A percentile compares a stretch with the other conserved stretches of the same genome.
Evolutionary conservation across 2,329 filamentous ascomycete genomes (phyloP).

Genomic region (Penicillium sp.): DNA sequence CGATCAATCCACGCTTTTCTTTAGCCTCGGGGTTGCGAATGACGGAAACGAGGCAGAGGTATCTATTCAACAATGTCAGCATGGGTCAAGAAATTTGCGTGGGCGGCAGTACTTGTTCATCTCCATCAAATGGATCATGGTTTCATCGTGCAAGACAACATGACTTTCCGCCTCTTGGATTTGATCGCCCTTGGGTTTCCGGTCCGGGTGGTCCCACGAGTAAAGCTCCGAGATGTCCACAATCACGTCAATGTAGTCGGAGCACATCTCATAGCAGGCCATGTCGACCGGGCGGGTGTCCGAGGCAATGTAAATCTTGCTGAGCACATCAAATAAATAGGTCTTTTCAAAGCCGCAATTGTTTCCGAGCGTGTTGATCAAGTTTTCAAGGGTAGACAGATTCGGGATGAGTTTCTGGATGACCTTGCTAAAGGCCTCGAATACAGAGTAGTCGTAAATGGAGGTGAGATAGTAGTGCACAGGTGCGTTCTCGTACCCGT

Average conservation of each 20-base stretch:
- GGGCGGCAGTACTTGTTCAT: constrained; percentile 66
- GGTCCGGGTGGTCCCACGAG: constrained; percentile 58
- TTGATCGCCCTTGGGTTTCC: constrained; percentile 40
- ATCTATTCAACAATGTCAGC: too few relatives aligned
- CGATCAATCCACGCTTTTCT: constrained; percentile 59
- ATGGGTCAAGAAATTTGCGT: too few relatives aligned
- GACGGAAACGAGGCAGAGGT: constrained; percentile 58
- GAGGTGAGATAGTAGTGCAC: constrained; percentile 94
- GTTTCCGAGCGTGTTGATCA: constrained; percentile 88
- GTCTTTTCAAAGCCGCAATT: constrained; percentile 96
- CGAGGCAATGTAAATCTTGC: constrained; percentile 97
- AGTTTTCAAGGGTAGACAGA: constrained; percentile 82
- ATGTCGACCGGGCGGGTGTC: constrained; percentile 91
- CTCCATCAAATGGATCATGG: constrained; percentile 59
- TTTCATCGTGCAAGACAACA: constrained; percentile 57
- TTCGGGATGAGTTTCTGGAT: constrained; percentile 96
- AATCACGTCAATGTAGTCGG: constrained; percentile 96
- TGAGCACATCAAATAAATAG: constrained; percentile 94
- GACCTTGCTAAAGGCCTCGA: constrained; percentile 96
- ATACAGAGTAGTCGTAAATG: constrained; percentile 98
- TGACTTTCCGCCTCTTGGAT: constrained; percentile 56
- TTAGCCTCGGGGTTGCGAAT: constrained; percentile 60
- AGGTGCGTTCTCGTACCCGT: constrained; percentile 86
- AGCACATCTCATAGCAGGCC: constrained; percentile 95
- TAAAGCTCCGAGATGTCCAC: constrained; percentile 96